phyloP scores from a whole-genome alignment of 2,329 filamentous ascomycete genomes.

The Pseudocercospora fuligena region DNA sequence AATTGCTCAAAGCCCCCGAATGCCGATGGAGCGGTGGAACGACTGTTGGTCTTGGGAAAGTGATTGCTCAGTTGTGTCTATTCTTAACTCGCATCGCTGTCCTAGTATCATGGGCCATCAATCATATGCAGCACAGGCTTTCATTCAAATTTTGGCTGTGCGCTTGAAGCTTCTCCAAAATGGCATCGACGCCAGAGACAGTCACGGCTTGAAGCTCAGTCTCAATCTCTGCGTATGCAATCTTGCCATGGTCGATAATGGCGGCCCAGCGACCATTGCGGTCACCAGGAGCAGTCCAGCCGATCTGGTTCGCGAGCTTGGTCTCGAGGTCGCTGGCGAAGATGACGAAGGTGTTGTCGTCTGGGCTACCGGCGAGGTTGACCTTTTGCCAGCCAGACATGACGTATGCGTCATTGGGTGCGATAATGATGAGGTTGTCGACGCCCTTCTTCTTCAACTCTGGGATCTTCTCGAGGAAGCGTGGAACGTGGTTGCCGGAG shows the following conservation, averaged over 20 bases:
- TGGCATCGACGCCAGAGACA: constrained; percentile 24
- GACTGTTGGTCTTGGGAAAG: not conserved
- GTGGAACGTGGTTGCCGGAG: constrained; percentile 30
- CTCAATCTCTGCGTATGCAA: constrained; percentile 29
- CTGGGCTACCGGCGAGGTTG: constrained; percentile 24
- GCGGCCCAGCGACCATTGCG: constrained; percentile 31
- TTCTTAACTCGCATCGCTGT: constrained; percentile 13
- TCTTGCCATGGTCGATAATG: constrained; percentile 31
- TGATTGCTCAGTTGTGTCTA: constrained; percentile 12
- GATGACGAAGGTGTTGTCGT: constrained; percentile 31
- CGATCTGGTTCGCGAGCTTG: constrained; percentile 29
- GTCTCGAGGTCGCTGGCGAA: constrained; percentile 32
- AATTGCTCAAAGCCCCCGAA: not conserved
- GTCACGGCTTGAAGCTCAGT: constrained; percentile 29
- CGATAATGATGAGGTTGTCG: constrained; percentile 30
- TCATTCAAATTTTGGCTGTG: not conserved
- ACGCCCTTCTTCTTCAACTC: constrained; percentile 31
- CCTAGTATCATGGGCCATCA: constrained; percentile 11
- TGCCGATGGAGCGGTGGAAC: not conserved
- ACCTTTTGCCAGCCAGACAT: constrained; percentile 33
- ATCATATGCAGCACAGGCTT: constrained; percentile 10
- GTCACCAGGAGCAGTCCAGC: constrained; percentile 31
- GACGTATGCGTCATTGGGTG: constrained; percentile 30
- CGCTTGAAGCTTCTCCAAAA: constrained; percentile 9
- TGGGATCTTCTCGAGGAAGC: constrained; percentile 26